Base-by-base conservation (phyloP, 1,139 yeast species). In the Blastobotrys malaysiensis region DNA sequence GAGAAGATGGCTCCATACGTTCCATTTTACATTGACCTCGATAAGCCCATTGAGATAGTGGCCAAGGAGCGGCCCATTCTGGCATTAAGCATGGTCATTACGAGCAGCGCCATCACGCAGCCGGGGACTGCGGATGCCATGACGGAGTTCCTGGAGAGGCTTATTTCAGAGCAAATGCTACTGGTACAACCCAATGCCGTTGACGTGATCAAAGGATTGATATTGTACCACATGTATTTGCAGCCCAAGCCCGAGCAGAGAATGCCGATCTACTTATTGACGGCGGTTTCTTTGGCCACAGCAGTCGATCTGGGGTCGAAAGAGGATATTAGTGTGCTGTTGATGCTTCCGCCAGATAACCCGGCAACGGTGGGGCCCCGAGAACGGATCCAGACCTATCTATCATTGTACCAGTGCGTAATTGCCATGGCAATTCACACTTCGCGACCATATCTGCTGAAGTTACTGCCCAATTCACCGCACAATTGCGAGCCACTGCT, bases 201-300 rank as follows among this genome's bases (percentile, higher is more conserved):
- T 3, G 52, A 50, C 26, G 24, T 50, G 3, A 50, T 50, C 36
- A 48, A 50, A 24, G 18, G 46, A 21, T 27, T 50, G 36, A 24
- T 50, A 2, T n/a, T 50, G 19, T 50, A 50, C 49, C 52, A 50
- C 49, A 46, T 46, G 52, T 50, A 36, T 18, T 20, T 50, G 9
- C 49, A 50, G 26, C 49, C 52, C 13, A 9, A 20, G 9, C 16
- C 46, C 18, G 52, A 45, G n/a, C 45, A 50, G 24, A 11, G 48
- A 36, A 20, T 44, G 39, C 43, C 52, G 5, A 45, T 46, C 1
- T 50, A 36, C 16, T 36, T 50, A 16, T 20, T 50, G 5, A 26
- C 20, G 11, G 52, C 48, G 13, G 27, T 26, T 2, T 50, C 48
- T 5, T 20, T 50, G 27, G 52, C 48, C 24, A 31, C 27, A 5